Evolutionary conservation across 495 filamentous ascomycete genomes (phyloP).

Genomic region (Pyronema domesticum): DNA sequence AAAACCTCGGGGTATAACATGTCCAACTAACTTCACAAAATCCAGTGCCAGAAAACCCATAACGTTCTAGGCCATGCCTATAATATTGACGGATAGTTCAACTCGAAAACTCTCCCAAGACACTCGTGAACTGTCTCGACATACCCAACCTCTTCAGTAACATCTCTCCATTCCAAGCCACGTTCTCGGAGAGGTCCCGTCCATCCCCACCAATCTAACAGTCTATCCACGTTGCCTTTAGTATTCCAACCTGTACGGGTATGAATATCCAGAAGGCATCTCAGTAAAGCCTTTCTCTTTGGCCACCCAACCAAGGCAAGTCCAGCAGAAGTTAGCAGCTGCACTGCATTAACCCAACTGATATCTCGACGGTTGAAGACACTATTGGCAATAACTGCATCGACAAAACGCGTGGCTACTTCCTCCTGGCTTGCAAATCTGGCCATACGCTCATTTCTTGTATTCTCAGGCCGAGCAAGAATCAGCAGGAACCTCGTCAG

Average conservation of each 20-base stretch:
- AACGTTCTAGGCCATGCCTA: too few species aligned
- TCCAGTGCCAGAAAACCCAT: too few species aligned
- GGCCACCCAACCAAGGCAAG: neutral
- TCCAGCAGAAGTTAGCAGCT: neutral
- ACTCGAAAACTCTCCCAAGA: neutral
- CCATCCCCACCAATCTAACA: neutral
- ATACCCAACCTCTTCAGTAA: neutral
- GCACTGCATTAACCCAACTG: neutral
- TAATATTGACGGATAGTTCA: neutral
- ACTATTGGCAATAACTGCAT: neutral
- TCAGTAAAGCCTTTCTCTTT: neutral
- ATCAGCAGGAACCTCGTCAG: neutral
- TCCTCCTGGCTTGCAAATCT: neutral
- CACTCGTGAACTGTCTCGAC: neutral
- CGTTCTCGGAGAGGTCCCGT: neutral
- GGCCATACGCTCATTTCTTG: neutral
- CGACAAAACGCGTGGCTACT: neutral
- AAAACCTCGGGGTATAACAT: too few species aligned
- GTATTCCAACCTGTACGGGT: neutral
- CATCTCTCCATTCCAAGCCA: neutral
- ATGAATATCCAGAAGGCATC: constrained; percentile 2
- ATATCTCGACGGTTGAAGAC: neutral
- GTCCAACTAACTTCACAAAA: too few species aligned
- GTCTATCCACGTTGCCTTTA: neutral
- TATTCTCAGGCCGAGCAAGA: neutral